Evolutionary conservation across 306 rosid species (phyloP).

Genomic region (Gillenia trifoliata): DNA sequence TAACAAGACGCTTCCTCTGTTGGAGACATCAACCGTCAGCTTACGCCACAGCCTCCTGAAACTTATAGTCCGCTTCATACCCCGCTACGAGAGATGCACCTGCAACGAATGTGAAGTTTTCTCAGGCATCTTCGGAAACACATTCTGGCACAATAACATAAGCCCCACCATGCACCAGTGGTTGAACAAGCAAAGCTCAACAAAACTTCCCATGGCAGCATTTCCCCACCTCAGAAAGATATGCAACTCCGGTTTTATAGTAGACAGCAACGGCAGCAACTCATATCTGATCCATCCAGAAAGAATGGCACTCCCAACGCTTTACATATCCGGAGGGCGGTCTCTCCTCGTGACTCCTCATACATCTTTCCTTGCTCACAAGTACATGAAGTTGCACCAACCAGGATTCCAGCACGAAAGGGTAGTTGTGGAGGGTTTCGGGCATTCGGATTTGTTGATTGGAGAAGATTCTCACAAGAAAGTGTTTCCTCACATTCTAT

Average conservation of each 20-base stretch:
- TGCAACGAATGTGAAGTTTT: slow-evolving; percentile 31
- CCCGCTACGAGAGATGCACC: slow-evolving; percentile 30
- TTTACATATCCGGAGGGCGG: slow-evolving; percentile 24
- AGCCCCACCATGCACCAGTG: slow-evolving; percentile 27
- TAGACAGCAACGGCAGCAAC: slow-evolving; percentile 23
- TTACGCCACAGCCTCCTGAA: slow-evolving; percentile 23
- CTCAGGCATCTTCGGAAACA: slow-evolving; percentile 29
- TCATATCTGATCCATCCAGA: slow-evolving; percentile 27
- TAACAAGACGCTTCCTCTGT: slow-evolving; percentile 21
- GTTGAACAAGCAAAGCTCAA: slow-evolving; percentile 24
- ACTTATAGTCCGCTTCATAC: slow-evolving; percentile 20
- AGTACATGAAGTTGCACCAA: slow-evolving; percentile 36
- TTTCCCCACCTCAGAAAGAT: slow-evolving; percentile 30
- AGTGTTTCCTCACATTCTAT: slow-evolving; percentile 26
- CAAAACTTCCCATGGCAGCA: slow-evolving; percentile 28
- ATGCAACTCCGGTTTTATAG: slow-evolving; percentile 24
- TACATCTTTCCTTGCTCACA: slow-evolving; percentile 32
- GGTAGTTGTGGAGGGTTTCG: slow-evolving; percentile 33
- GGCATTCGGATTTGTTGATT: slow-evolving; percentile 33
- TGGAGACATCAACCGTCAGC: slow-evolving; percentile 14
- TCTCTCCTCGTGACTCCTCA: slow-evolving; percentile 23
- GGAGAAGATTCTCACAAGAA: slow-evolving; percentile 28
- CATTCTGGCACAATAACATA: slow-evolving; percentile 28
- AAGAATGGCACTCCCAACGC: slow-evolving; percentile 32
- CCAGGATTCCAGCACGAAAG: slow-evolving; percentile 26